These are phyloP conservation scores for Kentomonas sorsogonicus DNA, from an alignment of 208 protist species.

Conservation along the genomic window DNA sequence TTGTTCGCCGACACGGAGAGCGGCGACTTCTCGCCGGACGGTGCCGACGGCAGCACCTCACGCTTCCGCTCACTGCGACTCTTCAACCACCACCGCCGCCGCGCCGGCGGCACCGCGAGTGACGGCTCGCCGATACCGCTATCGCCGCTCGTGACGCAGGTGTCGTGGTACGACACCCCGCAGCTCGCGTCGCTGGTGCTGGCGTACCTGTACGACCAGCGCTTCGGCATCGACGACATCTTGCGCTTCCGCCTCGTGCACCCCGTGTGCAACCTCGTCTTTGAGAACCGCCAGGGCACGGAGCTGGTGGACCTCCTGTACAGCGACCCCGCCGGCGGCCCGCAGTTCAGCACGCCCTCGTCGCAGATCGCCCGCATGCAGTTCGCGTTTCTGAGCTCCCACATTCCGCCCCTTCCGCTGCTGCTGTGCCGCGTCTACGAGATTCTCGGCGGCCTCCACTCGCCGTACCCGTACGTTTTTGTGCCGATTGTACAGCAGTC, in stretches of 20 bases:
- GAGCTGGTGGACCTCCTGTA: constrained; percentile 43
- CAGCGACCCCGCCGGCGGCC: constrained; percentile 33
- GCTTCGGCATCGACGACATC: constrained; percentile 23
- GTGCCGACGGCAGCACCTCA: too few relatives aligned
- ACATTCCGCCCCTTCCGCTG: constrained; percentile 45
- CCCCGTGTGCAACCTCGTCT: constrained; percentile 38
- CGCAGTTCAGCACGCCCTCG: constrained; percentile 22
- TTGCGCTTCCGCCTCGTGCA: constrained; percentile 50
- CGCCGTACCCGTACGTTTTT: constrained; percentile 48
- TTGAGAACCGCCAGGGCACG: constrained; percentile 50
- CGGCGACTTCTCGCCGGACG: too few relatives aligned
- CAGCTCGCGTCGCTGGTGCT: constrained; percentile 26
- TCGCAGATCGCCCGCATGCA: constrained; percentile 45
- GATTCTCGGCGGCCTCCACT: constrained; percentile 44
- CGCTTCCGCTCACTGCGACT: too few relatives aligned
- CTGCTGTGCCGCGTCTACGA: constrained; percentile 57
- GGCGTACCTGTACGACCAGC: constrained; percentile 30
- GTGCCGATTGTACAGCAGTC: constrained; percentile 47
- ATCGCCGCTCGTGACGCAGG: constrained; percentile 15
- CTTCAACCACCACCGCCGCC: neutral
- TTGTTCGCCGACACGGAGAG: constrained; percentile 15
- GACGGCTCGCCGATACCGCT: too few relatives aligned
- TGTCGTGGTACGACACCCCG: constrained; percentile 29
- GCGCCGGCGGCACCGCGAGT: neutral
- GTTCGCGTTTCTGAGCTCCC: constrained; percentile 32